These are phyloP conservation scores for Acanthochlamys bracteata DNA, from an alignment of 106 monocot genomes.

Conservation along the genomic window DNA sequence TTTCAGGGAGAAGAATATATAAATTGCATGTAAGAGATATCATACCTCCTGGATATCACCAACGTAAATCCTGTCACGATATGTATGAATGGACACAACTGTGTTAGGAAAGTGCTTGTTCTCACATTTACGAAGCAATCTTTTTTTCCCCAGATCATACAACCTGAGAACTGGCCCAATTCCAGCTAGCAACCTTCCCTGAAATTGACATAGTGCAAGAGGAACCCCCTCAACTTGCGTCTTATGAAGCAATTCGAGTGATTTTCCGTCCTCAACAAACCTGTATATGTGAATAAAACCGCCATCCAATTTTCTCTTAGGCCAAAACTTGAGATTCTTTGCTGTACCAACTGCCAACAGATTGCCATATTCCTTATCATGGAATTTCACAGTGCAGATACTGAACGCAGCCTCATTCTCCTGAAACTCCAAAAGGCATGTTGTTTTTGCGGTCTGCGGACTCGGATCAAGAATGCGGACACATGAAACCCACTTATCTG, in stretches of 20 bases:
- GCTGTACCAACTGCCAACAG: slow-evolving; percentile 88
- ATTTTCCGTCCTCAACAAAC: slow-evolving; percentile 84
- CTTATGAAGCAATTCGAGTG: slow-evolving; percentile 87
- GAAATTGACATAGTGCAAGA: slow-evolving; percentile 83
- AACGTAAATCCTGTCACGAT: slow-evolving; percentile 94
- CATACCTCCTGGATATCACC: slow-evolving; percentile 97
- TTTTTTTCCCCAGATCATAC: slow-evolving; percentile 88
- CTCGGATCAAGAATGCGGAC: slow-evolving; percentile 89
- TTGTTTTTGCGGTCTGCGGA: slow-evolving; percentile 51
- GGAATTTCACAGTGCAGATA: slow-evolving; percentile 89
- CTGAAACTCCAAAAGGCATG: slow-evolving; percentile 85
- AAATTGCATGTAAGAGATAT: neutral
- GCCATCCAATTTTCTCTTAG: slow-evolving; percentile 51
- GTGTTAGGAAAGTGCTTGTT: slow-evolving; percentile 92
- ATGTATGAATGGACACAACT: slow-evolving; percentile 83
- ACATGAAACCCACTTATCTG: slow-evolving; percentile 94
- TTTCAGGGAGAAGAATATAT: neutral
- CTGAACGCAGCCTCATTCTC: slow-evolving; percentile 96
- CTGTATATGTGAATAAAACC: slow-evolving; percentile 92
- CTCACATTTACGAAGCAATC: slow-evolving; percentile 89
- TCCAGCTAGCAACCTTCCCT: slow-evolving; percentile 85
- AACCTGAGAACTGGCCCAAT: slow-evolving; percentile 76
- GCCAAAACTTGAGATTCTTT: slow-evolving; percentile 81
- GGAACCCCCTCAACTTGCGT: slow-evolving; percentile 93
- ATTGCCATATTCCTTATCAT: slow-evolving; percentile 93